Conservation (phyloP, 768 basidiomycete genomes). For the Floccularia luteovirens region DNA sequence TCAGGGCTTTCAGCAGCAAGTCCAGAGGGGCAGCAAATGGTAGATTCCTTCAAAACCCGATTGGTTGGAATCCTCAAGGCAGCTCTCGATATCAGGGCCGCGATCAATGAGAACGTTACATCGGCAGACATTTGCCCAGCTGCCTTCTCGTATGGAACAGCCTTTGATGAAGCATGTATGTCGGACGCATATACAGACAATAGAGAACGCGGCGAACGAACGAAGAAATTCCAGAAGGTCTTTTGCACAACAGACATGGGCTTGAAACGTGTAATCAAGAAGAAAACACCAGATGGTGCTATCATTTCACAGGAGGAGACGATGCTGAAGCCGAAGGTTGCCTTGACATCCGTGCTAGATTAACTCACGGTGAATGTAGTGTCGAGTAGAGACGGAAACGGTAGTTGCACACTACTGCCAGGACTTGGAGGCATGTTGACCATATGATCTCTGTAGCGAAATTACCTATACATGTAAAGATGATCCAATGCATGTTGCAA, state of each 20-base stretch:
- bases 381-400: too few relatives aligned
- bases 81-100: conserved; percentile 45
- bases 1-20: background rate
- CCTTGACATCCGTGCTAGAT: background rate
- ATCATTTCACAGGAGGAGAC: background rate
- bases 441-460: too few relatives aligned
- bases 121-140: conserved; percentile 48
- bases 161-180: conserved; percentile 35
- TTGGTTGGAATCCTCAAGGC: conserved; percentile 32
- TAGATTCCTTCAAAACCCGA: conserved; percentile 33
- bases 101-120: conserved; percentile 51
- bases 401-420: too few relatives aligned
- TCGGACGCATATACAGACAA: conserved; percentile 28
- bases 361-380: too few relatives aligned
- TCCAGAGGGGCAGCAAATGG: conserved; percentile 11
- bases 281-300: background rate
- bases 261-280: conserved; percentile 13
- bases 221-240: background rate
- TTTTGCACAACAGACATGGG: conserved; percentile 52
- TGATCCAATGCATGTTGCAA: too few relatives aligned
- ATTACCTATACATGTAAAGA: too few relatives aligned
- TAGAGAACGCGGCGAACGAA: background rate
- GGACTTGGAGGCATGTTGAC: too few relatives aligned
- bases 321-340: conserved; percentile 3
- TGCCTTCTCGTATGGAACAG: conserved; percentile 31